Evolutionary conservation across 257 asterid species (phyloP), one percentile per base, ranked within the genome.

Genomic region (Nicotiana undulata): DNA sequence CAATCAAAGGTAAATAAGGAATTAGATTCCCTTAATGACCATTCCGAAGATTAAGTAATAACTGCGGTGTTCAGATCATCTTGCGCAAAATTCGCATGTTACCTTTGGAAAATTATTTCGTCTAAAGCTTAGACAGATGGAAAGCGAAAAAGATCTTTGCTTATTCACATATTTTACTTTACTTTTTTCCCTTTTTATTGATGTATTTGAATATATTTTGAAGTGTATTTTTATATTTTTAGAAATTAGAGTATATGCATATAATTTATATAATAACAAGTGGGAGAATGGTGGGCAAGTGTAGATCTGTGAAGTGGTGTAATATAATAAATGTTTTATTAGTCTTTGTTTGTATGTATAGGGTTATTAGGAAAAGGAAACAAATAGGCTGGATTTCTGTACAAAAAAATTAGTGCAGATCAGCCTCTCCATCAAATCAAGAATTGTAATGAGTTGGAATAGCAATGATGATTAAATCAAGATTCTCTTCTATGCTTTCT

Each of bases 1-100:
- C 88, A 91, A 78, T 67, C 94, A 79, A 90, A 95, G 96, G 91
- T 40, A 40, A 40, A 90, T 81, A 89, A 65, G 93, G 97, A 87
- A 87, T 20, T 32, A 13, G 80, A 76, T 11, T 22, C 17, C 0
- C 6, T 81, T 79, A 84, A 44, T 77, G 86, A 61, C 59, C 88
- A 84, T n/a, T 18, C 88, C 6, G 86, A 83, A 78, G 88, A 84
- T 77, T 90, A 34, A 24, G 55, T 6, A 56, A 18, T 10, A 2
- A 58, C 3, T 0, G 6, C 20, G 34, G 1, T 37, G 3, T 44
- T 70, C 0, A 1, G 1, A 1, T 72, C 4, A 44, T 3, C 4
- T 70, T 22, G 2, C 24, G 0, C 0, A 0, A 0, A 44, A 22
- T 1, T 44, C 0, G 0, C 3, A 0, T 40, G 3, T 8, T 8